Conservation (phyloP, 768 basidiomycete genomes). For the Suillus subluteus region DNA sequence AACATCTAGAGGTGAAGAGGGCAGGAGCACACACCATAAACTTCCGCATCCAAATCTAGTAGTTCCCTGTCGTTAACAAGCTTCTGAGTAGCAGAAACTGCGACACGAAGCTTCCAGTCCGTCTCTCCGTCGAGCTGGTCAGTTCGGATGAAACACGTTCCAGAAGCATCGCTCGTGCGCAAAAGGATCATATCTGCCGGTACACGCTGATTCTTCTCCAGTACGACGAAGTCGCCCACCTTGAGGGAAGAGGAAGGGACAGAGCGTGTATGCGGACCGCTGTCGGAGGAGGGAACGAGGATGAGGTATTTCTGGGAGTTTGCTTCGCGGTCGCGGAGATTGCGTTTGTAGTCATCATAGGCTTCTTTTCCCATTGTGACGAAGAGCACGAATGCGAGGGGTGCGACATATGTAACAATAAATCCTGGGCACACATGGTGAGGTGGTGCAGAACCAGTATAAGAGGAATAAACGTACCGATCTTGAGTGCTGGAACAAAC, state of each 20-base stretch:
- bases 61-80: constrained; percentile 56
- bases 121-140: constrained; percentile 99
- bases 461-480: constrained; percentile 56
- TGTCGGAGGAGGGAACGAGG: constrained; percentile 57
- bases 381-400: constrained; percentile 90
- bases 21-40: constrained; percentile 69
- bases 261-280: constrained; percentile 63
- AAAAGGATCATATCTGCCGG: constrained; percentile 93
- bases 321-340: constrained; percentile 90
- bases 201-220: constrained; percentile 97
- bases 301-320: constrained; percentile 92
- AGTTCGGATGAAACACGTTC: constrained; percentile 96
- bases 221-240: constrained; percentile 87
- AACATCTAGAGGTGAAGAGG: constrained; percentile 3
- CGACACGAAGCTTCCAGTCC: constrained; percentile 96
- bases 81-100: constrained; percentile 83
- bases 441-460: constrained; percentile 5
- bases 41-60: constrained; percentile 75
- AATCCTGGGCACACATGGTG: constrained; percentile 60
- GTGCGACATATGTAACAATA: constrained; percentile 94
- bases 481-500: constrained; percentile 94
- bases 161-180: constrained; percentile 84
- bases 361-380: constrained; percentile 99
- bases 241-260: constrained; percentile 87
- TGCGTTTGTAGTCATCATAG: constrained; percentile 96